Evolutionary conservation across 2,329 filamentous ascomycete species (phyloP).

Genomic region (Daldinia sp.): DNA sequence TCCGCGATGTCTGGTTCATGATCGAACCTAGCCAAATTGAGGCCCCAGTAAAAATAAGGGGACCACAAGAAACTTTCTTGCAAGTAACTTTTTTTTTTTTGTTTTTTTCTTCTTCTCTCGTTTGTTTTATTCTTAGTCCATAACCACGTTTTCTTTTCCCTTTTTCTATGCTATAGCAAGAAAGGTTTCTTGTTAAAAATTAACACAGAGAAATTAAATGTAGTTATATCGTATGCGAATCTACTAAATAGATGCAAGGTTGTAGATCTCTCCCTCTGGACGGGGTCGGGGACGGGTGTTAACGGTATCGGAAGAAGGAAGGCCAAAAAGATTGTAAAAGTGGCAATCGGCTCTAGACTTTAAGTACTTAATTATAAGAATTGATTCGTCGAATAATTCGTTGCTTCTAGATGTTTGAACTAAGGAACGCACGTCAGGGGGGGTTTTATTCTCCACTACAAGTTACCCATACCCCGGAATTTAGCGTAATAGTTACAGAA

Average conservation of each 20-base stretch:
- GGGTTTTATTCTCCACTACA: constrained; percentile 19
- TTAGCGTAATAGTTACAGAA: constrained; percentile 22
- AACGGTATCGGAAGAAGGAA: constrained; percentile 30
- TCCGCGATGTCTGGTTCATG: constrained; percentile 54
- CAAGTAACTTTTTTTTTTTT: constrained; percentile 7
- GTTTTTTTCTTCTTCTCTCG: constrained; percentile 1
- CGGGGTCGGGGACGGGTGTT: neutral
- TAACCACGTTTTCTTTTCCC: constrained; percentile 1
- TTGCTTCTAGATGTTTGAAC: constrained; percentile 18
- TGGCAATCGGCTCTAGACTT: neutral
- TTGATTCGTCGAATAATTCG: constrained; percentile 42
- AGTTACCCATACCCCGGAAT: constrained; percentile 37
- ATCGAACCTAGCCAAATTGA: constrained; percentile 14
- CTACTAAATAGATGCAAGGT: neutral
- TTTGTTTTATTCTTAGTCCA: constrained; percentile 9
- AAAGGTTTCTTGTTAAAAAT: constrained; percentile 6
- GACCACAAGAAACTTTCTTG: constrained; percentile 20
- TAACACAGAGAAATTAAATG: constrained; percentile 17
- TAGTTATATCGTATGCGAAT: neutral
- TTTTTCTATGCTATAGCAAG: constrained; percentile 6
- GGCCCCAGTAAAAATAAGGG: constrained; percentile 6
- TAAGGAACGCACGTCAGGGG: constrained; percentile 23
- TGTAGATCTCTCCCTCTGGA: neutral
- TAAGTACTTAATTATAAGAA: constrained; percentile 21
- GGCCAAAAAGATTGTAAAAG: constrained; percentile 26